Percentiles rank a stretch among this genome's conserved stretches.
Evolutionary conservation across 2,329 filamentous ascomycete genomes (phyloP).

Genomic region (Arthrobotrys sinensis): DNA sequence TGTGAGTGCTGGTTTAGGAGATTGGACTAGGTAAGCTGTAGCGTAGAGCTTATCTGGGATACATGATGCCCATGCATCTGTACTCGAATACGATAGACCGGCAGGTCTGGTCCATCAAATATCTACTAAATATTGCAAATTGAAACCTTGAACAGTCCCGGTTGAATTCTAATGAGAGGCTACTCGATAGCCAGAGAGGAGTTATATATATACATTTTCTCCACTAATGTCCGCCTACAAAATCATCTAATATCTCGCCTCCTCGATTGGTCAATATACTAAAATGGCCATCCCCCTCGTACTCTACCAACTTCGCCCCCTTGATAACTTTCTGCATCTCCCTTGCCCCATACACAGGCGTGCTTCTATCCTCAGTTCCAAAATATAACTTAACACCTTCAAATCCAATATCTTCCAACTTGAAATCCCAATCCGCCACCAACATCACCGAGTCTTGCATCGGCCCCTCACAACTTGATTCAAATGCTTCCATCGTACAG

Average conservation of each 20-base stretch:
- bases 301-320: slow-evolving; percentile 66
- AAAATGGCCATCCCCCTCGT: slow-evolving; percentile 66
- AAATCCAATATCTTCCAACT: slow-evolving; percentile 64
- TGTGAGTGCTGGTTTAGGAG: too few species aligned
- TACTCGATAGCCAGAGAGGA: not conserved
- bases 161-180: too few species aligned
- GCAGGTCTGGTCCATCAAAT: too few species aligned
- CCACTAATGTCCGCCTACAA: slow-evolving; percentile 25
- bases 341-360: slow-evolving; percentile 65
- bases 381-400: slow-evolving; percentile 65
- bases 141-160: too few species aligned
- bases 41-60: too few species aligned
- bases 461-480: slow-evolving; percentile 62
- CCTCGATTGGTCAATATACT: slow-evolving; percentile 62
- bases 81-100: too few species aligned
- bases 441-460: slow-evolving; percentile 65
- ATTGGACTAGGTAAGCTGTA: too few species aligned
- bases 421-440: slow-evolving; percentile 65
- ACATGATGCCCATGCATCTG: too few species aligned
- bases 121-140: too few species aligned
- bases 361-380: slow-evolving; percentile 65
- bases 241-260: slow-evolving; percentile 42
- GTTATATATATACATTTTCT: not conserved
- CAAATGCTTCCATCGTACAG: slow-evolving; percentile 64
- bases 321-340: slow-evolving; percentile 67